A percentile compares a stretch with the other conserved stretches of the same genome.
These are phyloP conservation scores for Calonectria leucothoes DNA, from an alignment of 2,329 filamentous ascomycete genomes.

Conservation along the genomic window DNA sequence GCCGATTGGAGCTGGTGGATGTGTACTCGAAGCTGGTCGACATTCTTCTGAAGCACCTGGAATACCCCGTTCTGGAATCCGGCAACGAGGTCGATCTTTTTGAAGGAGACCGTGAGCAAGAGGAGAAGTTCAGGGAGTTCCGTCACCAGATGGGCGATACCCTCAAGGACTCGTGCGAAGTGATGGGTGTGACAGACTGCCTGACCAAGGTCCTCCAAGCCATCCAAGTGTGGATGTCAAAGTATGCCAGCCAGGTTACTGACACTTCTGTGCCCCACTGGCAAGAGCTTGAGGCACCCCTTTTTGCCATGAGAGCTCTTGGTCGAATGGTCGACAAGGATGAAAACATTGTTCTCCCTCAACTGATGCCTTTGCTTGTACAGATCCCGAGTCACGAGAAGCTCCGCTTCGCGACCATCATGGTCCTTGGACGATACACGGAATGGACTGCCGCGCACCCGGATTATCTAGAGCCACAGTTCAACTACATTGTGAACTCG, in stretches of 20 bases:
- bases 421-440: slow-evolving; percentile 96
- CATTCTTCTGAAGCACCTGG: slow-evolving; percentile 89
- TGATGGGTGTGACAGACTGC: slow-evolving; percentile 93
- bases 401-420: slow-evolving; percentile 97
- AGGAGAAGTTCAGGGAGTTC: slow-evolving; percentile 98
- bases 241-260: slow-evolving; percentile 81
- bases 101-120: slow-evolving; percentile 93
- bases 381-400: slow-evolving; percentile 97
- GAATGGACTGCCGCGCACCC: slow-evolving; percentile 97
- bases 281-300: slow-evolving; percentile 94
- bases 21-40: slow-evolving; percentile 92
- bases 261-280: slow-evolving; percentile 86
- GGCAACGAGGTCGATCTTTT: slow-evolving; percentile 86
- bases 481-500: slow-evolving; percentile 94
- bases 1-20: slow-evolving; percentile 80
- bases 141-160: slow-evolving; percentile 98
- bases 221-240: slow-evolving; percentile 89
- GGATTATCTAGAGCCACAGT: slow-evolving; percentile 90
- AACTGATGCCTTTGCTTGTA: slow-evolving; percentile 92
- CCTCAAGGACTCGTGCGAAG: slow-evolving; percentile 95
- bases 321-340: slow-evolving; percentile 94
- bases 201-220: slow-evolving; percentile 87
- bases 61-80: slow-evolving; percentile 83
- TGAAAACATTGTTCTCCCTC: slow-evolving; percentile 87
- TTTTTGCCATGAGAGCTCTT: slow-evolving; percentile 96